phyloP scores from a whole-genome alignment of 352 stramenopile genomes.

The Pythium pyrilobum region DNA sequence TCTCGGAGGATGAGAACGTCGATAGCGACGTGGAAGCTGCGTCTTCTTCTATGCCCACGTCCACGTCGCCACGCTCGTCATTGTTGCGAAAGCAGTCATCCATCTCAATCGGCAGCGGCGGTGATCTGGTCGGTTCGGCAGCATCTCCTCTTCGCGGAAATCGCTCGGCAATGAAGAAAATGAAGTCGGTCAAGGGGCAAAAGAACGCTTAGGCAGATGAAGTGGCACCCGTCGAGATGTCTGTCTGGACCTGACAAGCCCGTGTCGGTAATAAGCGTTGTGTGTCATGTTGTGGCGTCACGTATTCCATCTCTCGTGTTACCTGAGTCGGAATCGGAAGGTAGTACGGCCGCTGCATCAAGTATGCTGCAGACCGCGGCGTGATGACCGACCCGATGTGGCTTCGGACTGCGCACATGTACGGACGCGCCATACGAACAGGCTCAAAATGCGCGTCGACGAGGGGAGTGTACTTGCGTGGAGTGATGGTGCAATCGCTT shows the following conservation, averaged over 20 bases:
- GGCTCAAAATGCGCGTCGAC: conserved; percentile 39
- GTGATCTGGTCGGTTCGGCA: background rate
- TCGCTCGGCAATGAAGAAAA: conserved; percentile 51
- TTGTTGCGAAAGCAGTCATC: conserved; percentile 3
- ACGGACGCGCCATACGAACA: conserved; percentile 27
- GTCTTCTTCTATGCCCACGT: conserved; percentile 1
- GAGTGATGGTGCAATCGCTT: conserved; percentile 14
- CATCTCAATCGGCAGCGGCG: conserved; percentile 7
- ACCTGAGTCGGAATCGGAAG: background rate
- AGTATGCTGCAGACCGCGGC: conserved; percentile 20
- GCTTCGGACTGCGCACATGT: conserved; percentile 20
- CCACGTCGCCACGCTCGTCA: conserved; percentile 1
- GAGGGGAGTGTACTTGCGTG: conserved; percentile 27
- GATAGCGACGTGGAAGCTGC: conserved; percentile 58
- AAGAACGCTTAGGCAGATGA: conserved; percentile 48
- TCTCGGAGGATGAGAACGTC: conserved; percentile 73
- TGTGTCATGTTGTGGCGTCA: background rate
- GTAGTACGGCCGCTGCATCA: background rate
- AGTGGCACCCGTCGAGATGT: background rate
- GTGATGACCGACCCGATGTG: conserved; percentile 34
- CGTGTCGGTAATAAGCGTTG: background rate
- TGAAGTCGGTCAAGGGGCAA: conserved; percentile 66
- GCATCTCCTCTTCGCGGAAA: conserved; percentile 4
- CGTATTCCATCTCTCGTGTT: background rate
- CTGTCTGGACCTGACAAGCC: conserved; percentile 14